phyloP scores from a whole-genome alignment of 208 protist genomes.

The Porcisia hertigi region DNA sequence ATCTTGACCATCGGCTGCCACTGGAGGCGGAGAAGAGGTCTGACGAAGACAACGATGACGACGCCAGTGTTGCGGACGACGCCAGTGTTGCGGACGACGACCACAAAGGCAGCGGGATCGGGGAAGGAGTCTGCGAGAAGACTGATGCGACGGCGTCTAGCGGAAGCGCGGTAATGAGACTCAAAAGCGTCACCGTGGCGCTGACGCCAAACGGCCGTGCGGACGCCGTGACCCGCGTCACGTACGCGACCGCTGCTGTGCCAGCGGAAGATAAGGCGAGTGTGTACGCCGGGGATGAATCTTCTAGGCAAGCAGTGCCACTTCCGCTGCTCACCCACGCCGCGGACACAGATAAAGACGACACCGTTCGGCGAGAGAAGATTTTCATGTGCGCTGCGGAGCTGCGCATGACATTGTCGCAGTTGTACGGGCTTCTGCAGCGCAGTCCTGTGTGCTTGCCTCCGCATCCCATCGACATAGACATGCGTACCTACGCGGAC shows the following conservation, averaged over 20 bases:
- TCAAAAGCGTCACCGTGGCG: constrained; percentile 77
- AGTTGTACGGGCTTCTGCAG: constrained; percentile 74
- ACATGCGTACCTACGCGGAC: constrained; percentile 52
- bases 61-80: not conserved
- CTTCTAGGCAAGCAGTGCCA: constrained; percentile 25
- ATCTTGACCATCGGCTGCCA: constrained; percentile 61
- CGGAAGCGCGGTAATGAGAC: not conserved
- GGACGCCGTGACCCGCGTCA: constrained; percentile 85
- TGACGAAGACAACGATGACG: constrained; percentile 25
- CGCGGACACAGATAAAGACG: not conserved
- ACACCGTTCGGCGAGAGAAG: constrained; percentile 37
- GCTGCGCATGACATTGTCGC: constrained; percentile 67
- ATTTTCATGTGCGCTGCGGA: constrained; percentile 86
- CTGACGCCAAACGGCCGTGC: constrained; percentile 92
- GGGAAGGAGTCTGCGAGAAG: not conserved
- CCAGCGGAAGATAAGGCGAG: constrained; percentile 18
- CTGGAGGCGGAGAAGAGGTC: constrained; percentile 24
- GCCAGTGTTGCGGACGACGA: not conserved
- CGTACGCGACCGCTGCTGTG: constrained; percentile 47
- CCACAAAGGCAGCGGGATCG: constrained; percentile 6
- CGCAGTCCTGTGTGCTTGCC: constrained; percentile 39
- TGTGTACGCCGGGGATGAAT: constrained; percentile 26
- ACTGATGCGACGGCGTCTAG: not conserved
- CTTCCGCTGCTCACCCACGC: constrained; percentile 4
- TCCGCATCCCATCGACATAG: constrained; percentile 45